phyloP scores from a whole-genome alignment of 371 early-diverging fungal species.

The Mortierella sp. region DNA sequence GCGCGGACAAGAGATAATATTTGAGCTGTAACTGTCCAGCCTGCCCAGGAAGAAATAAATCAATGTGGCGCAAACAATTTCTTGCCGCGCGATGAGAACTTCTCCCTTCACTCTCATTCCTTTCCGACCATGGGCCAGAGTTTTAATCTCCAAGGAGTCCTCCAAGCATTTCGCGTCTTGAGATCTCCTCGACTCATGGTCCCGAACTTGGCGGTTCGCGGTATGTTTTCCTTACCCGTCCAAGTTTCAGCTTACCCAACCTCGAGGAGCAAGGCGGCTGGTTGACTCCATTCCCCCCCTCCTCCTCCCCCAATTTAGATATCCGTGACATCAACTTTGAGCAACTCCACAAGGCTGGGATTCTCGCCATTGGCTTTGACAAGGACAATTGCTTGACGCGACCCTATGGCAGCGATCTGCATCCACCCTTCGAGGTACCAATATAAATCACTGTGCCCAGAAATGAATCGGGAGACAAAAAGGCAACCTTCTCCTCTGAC shows the following conservation, averaged over 20 bases:
- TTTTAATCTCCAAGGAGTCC: constrained; percentile 75
- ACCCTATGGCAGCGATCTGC: constrained; percentile 78
- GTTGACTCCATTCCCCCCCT: background rate
- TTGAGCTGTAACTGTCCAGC: no score
- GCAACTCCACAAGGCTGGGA: constrained; percentile 65
- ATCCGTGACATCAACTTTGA: constrained; percentile 75
- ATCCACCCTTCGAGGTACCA: constrained; percentile 80
- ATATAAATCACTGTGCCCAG: no score
- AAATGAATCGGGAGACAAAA: no score
- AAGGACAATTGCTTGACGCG: constrained; percentile 95
- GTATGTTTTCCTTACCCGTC: no score
- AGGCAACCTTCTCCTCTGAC: no score
- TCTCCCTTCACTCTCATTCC: background rate
- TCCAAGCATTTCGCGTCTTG: constrained; percentile 66
- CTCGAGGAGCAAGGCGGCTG: no score
- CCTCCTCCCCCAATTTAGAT: constrained; percentile 58
- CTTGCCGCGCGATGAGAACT: background rate
- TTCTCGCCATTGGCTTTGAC: constrained; percentile 84
- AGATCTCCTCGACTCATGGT: constrained; percentile 74
- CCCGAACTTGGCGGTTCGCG: constrained; percentile 80
- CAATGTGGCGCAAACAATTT: no score
- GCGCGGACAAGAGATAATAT: no score
- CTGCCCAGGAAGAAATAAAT: no score
- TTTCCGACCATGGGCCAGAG: constrained; percentile 82
- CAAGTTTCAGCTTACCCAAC: no score